Conservation (phyloP, 2,329 filamentous ascomycete genomes). For the Colletotrichum liaoningense region DNA sequence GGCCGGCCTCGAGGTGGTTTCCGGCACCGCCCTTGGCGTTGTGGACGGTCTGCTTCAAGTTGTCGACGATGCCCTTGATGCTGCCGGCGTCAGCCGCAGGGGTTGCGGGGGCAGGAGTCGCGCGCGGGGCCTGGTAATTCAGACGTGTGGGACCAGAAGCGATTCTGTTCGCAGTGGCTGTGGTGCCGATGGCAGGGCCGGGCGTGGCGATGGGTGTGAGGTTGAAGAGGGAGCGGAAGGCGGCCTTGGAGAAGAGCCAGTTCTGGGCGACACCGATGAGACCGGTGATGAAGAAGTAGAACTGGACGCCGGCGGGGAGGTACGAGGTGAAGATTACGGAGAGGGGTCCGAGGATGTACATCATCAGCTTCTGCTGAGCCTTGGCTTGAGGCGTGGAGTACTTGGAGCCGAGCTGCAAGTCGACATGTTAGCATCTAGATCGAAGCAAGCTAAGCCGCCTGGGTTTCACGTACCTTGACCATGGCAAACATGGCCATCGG, state of each 20-base stretch:
- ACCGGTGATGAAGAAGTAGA: conserved; percentile 58
- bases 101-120: neutral
- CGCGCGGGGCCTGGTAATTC: conserved; percentile 48
- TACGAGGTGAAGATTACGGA: conserved; percentile 58
- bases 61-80: conserved; percentile 46
- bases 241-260: conserved; percentile 50
- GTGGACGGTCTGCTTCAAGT: conserved; percentile 52
- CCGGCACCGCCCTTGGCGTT: conserved; percentile 46
- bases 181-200: conserved; percentile 27
- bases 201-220: conserved; percentile 41
- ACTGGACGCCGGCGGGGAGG: conserved; percentile 60
- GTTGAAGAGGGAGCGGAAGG: conserved; percentile 51
- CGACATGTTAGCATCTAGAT: conserved; percentile 33
- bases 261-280: conserved; percentile 48
- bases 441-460: neutral
- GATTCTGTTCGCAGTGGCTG: neutral
- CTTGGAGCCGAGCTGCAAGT: conserved; percentile 48
- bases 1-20: conserved; percentile 43
- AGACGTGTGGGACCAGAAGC: conserved; percentile 8
- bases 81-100: conserved; percentile 42
- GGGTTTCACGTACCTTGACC: conserved; percentile 57
- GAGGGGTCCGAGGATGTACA: conserved; percentile 55
- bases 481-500: conserved; percentile 67
- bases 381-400: conserved; percentile 41
- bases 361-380: conserved; percentile 54